Percentiles rank a stretch among this genome's conserved stretches.
Evolutionary conservation across 768 basidiomycete species (phyloP).

Genomic region (Lactarius quietus): DNA sequence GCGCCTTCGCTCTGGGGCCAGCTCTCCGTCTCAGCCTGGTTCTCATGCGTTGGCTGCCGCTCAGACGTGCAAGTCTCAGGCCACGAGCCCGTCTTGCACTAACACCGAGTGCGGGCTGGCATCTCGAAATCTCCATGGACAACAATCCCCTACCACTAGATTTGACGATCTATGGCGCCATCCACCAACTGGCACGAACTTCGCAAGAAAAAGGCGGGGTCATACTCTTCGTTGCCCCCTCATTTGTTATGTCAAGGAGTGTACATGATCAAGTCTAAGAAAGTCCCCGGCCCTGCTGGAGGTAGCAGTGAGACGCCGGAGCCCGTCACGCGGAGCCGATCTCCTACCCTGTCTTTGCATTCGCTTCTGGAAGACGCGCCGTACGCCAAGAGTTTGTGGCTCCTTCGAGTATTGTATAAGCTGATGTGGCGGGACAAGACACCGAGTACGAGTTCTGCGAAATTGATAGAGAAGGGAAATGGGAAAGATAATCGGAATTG

Average conservation of each 20-base stretch:
- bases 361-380: constrained; percentile 82
- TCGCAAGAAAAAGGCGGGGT: constrained; percentile 53
- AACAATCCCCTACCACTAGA: constrained; percentile 81
- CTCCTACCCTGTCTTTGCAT: constrained; percentile 62
- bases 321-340: constrained; percentile 47
- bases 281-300: constrained; percentile 73
- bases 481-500: no score
- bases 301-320: constrained; percentile 44
- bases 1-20: no score
- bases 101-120: no score
- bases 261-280: constrained; percentile 91
- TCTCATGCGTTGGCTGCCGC: no score
- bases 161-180: constrained; percentile 93
- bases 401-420: constrained; percentile 83
- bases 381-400: constrained; percentile 85
- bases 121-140: constrained; percentile 93
- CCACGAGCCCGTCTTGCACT: no score
- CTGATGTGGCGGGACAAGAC: no score
- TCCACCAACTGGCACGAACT: constrained; percentile 90
- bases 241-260: constrained; percentile 86
- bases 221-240: constrained; percentile 52
- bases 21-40: no score
- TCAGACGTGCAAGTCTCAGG: no score
- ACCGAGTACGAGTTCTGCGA: no score
- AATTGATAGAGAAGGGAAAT: no score